Percentiles rank a stretch among this genome's conserved stretches.
These are phyloP conservation scores for Pythium insidiosum DNA, from an alignment of 352 stramenopile genomes.

Conservation along the genomic window DNA sequence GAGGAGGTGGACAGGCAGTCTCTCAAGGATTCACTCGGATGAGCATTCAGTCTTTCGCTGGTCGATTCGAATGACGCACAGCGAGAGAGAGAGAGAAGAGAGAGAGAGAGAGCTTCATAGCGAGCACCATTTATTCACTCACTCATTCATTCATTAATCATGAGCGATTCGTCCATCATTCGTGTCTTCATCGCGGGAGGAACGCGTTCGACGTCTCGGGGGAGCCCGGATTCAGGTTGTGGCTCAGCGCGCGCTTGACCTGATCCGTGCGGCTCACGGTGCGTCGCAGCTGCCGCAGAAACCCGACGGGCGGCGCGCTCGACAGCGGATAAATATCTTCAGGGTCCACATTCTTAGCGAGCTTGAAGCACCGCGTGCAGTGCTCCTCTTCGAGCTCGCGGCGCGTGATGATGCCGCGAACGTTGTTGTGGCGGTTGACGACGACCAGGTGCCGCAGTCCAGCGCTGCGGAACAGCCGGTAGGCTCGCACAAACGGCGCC, in stretches of 20 bases:
- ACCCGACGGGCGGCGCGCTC: slow-evolving; percentile 35
- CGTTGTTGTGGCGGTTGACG: slow-evolving; percentile 90
- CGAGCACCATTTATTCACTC: no score
- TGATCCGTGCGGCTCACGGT: slow-evolving; percentile 65
- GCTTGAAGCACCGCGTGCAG: slow-evolving; percentile 64
- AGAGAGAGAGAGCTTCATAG: no score
- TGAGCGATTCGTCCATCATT: no score
- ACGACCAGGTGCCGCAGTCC: slow-evolving; percentile 94
- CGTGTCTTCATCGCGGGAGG: no score
- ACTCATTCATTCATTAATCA: no score
- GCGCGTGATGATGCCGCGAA: slow-evolving; percentile 84
- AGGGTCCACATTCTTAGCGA: slow-evolving; percentile 63
- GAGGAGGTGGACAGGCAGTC: no score
- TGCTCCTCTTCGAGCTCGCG: slow-evolving; percentile 79
- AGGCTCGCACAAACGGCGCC: slow-evolving; percentile 92
- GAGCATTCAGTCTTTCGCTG: no score
- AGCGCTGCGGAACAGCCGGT: slow-evolving; percentile 95
- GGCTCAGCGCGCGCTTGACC: slow-evolving; percentile 63
- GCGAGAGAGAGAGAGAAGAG: no score
- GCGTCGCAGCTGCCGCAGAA: slow-evolving; percentile 52
- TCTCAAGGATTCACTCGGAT: no score
- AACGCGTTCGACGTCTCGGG: no score
- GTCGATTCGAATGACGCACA: no score
- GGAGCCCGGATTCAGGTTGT: slow-evolving; percentile 9
- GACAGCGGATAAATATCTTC: slow-evolving; percentile 72